Conservation (phyloP, 2,329 filamentous ascomycete species). For the Torrubiella hemipterigena region DNA sequence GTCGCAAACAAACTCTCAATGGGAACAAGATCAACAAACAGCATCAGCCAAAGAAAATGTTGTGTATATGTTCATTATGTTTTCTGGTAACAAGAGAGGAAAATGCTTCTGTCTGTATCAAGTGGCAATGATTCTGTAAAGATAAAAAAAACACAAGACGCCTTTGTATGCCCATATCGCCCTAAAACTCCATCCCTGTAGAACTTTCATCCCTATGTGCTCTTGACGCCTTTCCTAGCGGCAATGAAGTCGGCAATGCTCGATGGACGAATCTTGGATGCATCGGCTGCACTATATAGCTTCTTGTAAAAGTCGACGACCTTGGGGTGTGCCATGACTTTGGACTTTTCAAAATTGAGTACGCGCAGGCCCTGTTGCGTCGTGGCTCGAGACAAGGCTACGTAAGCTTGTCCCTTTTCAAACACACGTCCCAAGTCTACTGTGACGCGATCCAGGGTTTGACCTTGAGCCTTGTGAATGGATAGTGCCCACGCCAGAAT, state of each 20-base stretch:
- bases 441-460: conserved; percentile 86
- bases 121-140: no score
- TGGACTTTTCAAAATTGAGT: conserved; percentile 72
- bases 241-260: conserved; percentile 27
- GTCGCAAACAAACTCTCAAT: no score
- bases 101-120: no score
- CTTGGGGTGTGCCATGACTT: conserved; percentile 86
- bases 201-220: no score
- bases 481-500: conserved; percentile 95
- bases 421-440: conserved; percentile 89
- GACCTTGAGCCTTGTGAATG: conserved; percentile 95
- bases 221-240: conserved; percentile 17
- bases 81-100: no score
- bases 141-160: no score
- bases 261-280: conserved; percentile 17
- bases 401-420: conserved; percentile 95
- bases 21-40: no score
- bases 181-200: no score
- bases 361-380: conserved; percentile 81
- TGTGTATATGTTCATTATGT: no score
- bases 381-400: conserved; percentile 86
- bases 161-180: no score
- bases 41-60: no score
- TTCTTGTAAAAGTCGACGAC: conserved; percentile 80
- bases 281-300: conserved; percentile 60